Evolutionary conservation across 2,329 filamentous ascomycete genomes (phyloP), one percentile per base, ranked within the genome.

Genomic region (Fusarium coffeatum): DNA sequence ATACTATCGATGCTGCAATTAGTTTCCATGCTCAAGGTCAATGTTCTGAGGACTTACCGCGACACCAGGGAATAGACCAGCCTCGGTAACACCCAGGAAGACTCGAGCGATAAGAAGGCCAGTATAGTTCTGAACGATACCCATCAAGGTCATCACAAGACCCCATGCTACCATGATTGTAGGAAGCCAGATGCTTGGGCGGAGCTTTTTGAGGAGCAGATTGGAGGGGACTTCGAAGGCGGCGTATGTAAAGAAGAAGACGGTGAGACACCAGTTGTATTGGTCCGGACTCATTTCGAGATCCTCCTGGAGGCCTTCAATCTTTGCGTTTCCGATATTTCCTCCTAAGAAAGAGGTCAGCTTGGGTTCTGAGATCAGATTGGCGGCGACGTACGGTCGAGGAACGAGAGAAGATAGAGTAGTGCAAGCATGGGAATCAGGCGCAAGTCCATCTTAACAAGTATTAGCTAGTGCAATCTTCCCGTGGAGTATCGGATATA

Each of bases 231-330:
- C 87, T 76, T 95, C 92, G 68, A 93, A 93, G 22, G 91, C 83
- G 4, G 91, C 85, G 76, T 96, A 97, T 3, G 90, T 78, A 68
- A 95, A 88, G 83, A 95, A 96, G 83, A 97, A 96, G 65, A 93
- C 87, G 7, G 84, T 85, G 8, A 91, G 83, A 50, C 88, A 86
- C 73, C 88, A 84, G 78, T 94, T 94, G 80, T 94, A 96, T 76
- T 93, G 86, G 59, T 88, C 84, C 7, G 86, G 78, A 0, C 85
- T 86, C 83, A 94, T 88, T 16, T 84, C 66, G 18, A 87, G 76
- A 56, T 86, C 83, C 61, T 88, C 81, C 45, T 84, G 81, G 1
- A 88, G 79, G 3, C 84, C 85, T 71, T 86, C 85, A 54, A 92
- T 90, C 77, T 91, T 92, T 15, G 90, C 90, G 74, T 92, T 92